phyloP scores from a whole-genome alignment of 495 filamentous ascomycete genomes.

The Penicillium robsamsonii region DNA sequence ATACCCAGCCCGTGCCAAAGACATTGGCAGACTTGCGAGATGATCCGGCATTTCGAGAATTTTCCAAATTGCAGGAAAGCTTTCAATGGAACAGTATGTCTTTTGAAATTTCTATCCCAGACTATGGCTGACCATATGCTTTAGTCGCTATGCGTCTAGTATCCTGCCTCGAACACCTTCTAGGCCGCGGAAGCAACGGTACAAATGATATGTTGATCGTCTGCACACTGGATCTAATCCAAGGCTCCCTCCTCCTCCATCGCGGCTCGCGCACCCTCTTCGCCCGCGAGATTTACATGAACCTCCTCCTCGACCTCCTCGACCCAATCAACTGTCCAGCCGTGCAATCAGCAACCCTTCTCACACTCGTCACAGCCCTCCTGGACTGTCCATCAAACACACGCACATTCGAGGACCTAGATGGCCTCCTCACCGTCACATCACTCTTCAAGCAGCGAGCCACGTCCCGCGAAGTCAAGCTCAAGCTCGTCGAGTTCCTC shows the following conservation, averaged over 20 bases:
- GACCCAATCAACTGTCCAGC: conserved; percentile 88
- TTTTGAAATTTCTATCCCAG: conserved; percentile 7
- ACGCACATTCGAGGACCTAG: conserved; percentile 87
- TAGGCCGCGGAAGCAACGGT: conserved; percentile 74
- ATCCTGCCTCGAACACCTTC: conserved; percentile 79
- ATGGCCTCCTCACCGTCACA: conserved; percentile 90
- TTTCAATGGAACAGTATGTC: conserved; percentile 91
- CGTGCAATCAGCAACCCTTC: conserved; percentile 83
- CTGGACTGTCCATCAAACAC: conserved; percentile 81
- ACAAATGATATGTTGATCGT: conserved; percentile 89
- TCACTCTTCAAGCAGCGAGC: conserved; percentile 83
- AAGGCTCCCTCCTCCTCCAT: conserved; percentile 86
- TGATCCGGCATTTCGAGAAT: conserved; percentile 92
- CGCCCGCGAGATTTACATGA: conserved; percentile 90
- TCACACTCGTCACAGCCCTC: conserved; percentile 85
- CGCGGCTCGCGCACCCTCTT: conserved; percentile 89
- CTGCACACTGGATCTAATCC: conserved; percentile 83
- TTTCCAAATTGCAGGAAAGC: conserved; percentile 92
- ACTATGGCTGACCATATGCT: not conserved
- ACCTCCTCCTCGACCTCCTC: conserved; percentile 90
- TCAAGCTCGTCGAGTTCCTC: conserved; percentile 90
- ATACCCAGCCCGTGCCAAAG: conserved; percentile 55
- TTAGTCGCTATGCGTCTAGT: conserved; percentile 81
- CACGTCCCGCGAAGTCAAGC: conserved; percentile 83
- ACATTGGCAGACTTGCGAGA: conserved; percentile 64